These are phyloP conservation scores for Eucalyptus urophylla DNA, from an alignment of 345 rosid species.

Conservation along the genomic window DNA sequence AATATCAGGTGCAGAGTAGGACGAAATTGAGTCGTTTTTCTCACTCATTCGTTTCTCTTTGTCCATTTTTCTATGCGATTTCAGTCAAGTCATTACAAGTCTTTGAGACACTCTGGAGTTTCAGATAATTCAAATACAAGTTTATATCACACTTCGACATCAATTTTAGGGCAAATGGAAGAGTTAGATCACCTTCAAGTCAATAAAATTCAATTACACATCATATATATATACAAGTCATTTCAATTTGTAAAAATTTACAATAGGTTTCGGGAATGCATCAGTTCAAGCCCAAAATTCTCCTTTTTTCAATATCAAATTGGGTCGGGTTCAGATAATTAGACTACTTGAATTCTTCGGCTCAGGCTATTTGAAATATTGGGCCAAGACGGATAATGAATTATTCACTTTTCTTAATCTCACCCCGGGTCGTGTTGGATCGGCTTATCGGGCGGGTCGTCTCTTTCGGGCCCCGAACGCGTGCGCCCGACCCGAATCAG, in stretches of 20 bases:
- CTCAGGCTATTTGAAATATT: neutral
- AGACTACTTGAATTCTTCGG: neutral
- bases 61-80: neutral
- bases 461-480: neutral
- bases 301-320: fast-evolving
- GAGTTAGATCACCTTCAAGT: neutral
- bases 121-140: neutral
- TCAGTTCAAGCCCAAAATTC: neutral
- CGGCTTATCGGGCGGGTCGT: neutral
- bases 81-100: neutral
- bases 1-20: fast-evolving
- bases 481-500: neutral
- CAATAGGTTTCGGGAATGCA: neutral
- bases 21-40: fast-evolving
- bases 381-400: neutral
- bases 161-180: fast-evolving
- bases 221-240: fast-evolving
- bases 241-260: neutral
- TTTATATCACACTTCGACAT: neutral
- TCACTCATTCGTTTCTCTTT: fast-evolving
- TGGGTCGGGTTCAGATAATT: neutral
- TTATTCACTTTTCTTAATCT: neutral
- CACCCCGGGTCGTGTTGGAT: neutral
- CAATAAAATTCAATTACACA: neutral
- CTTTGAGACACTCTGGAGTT: fast-evolving